A percentile compares a stretch with the other conserved stretches of the same genome.
Conservation (phyloP, 805 yeast species). For the Sporopachydermia lactativora region DNA sequence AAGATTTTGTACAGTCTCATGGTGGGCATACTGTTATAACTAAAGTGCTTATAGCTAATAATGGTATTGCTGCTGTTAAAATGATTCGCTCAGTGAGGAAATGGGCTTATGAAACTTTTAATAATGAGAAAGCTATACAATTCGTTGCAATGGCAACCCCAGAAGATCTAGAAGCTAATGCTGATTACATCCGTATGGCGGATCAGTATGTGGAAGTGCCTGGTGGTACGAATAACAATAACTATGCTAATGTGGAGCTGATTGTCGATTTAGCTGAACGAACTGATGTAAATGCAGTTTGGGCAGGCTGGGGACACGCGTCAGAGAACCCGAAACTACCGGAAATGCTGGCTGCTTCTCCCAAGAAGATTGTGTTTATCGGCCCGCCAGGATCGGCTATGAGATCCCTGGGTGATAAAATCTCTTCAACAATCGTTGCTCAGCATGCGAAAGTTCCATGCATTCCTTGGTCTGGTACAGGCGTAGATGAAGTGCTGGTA, state of each 20-base stretch:
- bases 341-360: conserved; percentile 86
- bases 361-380: conserved; percentile 79
- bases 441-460: conserved; percentile 98
- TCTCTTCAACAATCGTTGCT: conserved; percentile 95
- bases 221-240: conserved; percentile 97
- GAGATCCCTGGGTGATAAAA: conserved; percentile 99
- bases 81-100: conserved; percentile 94
- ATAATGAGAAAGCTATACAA: conserved; percentile 83
- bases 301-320: conserved; percentile 99
- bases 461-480: conserved; percentile 99
- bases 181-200: conserved; percentile 98
- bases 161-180: conserved; percentile 94
- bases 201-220: conserved; percentile 98
- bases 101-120: conserved; percentile 99
- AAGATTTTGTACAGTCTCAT: conserved; percentile 70
- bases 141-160: conserved; percentile 99
- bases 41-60: conserved; percentile 85
- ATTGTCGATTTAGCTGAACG: conserved; percentile 97
- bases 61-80: conserved; percentile 98
- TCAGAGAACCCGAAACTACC: conserved; percentile 96
- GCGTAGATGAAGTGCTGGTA: conserved; percentile 67
- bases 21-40: conserved; percentile 94
- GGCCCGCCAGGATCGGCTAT: conserved; percentile 99
- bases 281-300: conserved; percentile 92
- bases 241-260: conserved; percentile 94